Base-by-base conservation (phyloP, 257 asterid genomes). In the Salvia hispanica region DNA sequence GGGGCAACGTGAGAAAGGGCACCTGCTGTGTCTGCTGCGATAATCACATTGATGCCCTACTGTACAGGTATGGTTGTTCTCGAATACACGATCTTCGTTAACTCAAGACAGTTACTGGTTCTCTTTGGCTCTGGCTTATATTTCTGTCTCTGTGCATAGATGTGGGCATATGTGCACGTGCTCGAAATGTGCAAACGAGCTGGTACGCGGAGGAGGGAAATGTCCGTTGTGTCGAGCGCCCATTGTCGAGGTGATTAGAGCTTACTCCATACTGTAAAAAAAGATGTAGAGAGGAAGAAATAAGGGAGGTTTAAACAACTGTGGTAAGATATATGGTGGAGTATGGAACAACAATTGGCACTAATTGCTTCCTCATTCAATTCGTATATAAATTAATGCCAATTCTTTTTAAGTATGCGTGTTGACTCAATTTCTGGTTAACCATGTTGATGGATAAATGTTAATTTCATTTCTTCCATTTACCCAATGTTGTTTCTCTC, bases 111-210 rank as follows among this genome's bases (percentile, higher is more conserved):
- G 31, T 51, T 39, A 54, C 52, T 40, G 31, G 11, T 21, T 10
- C 31, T 39, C 50, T 43, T 50, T 28, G 42, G n/a, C 61, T 67
- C 5, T 28, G 42, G n/a, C 70, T 67, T 8, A 74, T 37, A 8
- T 40, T 21, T 21, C 36, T 33, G 47, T 36, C 13, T 43, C 12
- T 71, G 21, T 13, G 10, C 51, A 55, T 81, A 94, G 99, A 87
- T 94, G 99, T 54, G 99, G 99, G 78, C 99, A 94, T 78, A 94
- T 94, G 99, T 91, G 99, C 82, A 94, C 97, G n/a, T 94, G 97
- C 84, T 83, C 96, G 14, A 87, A 81, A 64, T 94, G 99, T 70
- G 99, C 99, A 0, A 86, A 84, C 40, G 99, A 94, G 84, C 65
- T 94, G 89, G 87, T 90, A 39, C 83, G 95, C 18, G 86, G 95